phyloP scores from a whole-genome alignment of 2,329 filamentous ascomycete genomes.

The Byssoonygena ceratinophila region DNA sequence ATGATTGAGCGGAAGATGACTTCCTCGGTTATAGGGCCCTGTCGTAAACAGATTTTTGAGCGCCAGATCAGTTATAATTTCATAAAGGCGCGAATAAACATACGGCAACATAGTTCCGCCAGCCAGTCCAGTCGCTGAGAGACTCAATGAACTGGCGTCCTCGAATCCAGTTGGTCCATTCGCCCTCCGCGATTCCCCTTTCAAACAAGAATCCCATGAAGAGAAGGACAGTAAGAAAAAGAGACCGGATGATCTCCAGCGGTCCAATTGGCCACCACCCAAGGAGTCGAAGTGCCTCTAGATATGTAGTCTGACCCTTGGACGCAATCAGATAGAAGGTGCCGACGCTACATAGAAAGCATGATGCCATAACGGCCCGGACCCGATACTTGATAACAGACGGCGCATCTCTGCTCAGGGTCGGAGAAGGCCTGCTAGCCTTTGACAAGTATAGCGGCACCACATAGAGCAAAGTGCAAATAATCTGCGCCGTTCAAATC shows the following conservation, averaged over 20 bases:
- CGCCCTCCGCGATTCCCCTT: conserved; percentile 58
- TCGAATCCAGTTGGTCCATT: conserved; percentile 55
- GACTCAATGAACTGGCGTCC: conserved; percentile 48
- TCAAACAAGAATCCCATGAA: conserved; percentile 82
- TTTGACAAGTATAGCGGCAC: conserved; percentile 77
- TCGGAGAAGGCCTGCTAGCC: conserved; percentile 66
- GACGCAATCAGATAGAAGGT: conserved; percentile 58
- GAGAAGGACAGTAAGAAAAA: conserved; percentile 43
- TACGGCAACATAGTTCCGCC: conserved; percentile 79
- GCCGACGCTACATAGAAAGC: conserved; percentile 53
- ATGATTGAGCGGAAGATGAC: conserved; percentile 83
- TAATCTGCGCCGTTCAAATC: conserved; percentile 41
- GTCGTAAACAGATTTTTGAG: conserved; percentile 16
- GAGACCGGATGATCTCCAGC: conserved; percentile 51
- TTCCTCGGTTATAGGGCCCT: conserved; percentile 87
- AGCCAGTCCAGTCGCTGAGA: conserved; percentile 65
- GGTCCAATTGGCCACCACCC: conserved; percentile 70
- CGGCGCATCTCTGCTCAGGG: conserved; percentile 74
- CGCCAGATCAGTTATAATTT: conserved; percentile 5
- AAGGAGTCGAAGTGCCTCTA: conserved; percentile 56
- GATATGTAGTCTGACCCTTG: conserved; percentile 40
- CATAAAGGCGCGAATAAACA: conserved; percentile 26
- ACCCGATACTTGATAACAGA: conserved; percentile 81
- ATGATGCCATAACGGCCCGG: conserved; percentile 66
- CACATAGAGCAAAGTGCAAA: conserved; percentile 84